phyloP scores from a whole-genome alignment of 768 basidiomycete genomes.

The Ephemerocybe angulata region DNA sequence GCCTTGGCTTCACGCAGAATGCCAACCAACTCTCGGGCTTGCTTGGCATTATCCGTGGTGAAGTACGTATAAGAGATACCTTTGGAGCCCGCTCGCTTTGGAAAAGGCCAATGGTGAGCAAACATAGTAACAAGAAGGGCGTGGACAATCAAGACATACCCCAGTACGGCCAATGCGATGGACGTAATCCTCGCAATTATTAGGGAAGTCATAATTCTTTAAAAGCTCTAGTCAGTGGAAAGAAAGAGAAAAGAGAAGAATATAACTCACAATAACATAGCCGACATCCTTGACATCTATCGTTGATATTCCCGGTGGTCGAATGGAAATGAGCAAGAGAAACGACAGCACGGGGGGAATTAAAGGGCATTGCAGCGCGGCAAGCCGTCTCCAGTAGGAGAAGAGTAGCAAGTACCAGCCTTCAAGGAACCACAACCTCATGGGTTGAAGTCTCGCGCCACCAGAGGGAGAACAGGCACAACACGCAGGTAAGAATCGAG shows the following conservation, averaged over 20 bases:
- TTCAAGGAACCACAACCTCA: conserved; percentile 4
- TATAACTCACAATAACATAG: conserved; percentile 81
- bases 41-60: conserved; percentile 93
- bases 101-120: conserved; percentile 16
- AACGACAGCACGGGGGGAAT: conserved; percentile 21
- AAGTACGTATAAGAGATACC: conserved; percentile 95
- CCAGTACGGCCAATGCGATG: conserved; percentile 99
- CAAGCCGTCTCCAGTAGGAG: background rate
- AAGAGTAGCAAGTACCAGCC: conserved; percentile 4
- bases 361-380: conserved; percentile 30
- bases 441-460: conserved; percentile 5
- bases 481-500: conserved; percentile 9
- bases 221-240: conserved; percentile 9
- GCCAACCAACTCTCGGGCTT: conserved; percentile 83
- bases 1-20: conserved; percentile 89
- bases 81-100: conserved; percentile 84
- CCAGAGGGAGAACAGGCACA: conserved; percentile 11
- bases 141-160: conserved; percentile 40
- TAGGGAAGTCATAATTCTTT: conserved; percentile 96
- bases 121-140: background rate
- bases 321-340: conserved; percentile 26
- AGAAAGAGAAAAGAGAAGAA: background rate
- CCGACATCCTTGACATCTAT: conserved; percentile 99
- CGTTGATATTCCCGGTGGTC: conserved; percentile 26
- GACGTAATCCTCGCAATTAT: conserved; percentile 97